phyloP scores from a whole-genome alignment of 208 protist genomes.

The Acanthamoeba polyphaga region DNA sequence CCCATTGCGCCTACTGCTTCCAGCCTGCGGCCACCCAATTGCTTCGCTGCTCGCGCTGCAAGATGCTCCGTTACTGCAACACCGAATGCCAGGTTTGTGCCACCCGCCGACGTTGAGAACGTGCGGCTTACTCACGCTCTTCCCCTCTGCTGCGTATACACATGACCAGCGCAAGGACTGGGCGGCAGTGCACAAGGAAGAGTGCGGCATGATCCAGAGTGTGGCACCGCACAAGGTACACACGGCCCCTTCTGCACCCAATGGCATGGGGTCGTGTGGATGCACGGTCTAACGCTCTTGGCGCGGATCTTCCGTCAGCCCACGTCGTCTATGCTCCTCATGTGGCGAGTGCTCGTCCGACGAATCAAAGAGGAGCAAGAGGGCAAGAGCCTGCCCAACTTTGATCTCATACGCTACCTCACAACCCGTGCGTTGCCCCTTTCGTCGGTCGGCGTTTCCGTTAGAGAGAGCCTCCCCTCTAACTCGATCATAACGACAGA shows the following conservation, averaged over 20 bases:
- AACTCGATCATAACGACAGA: not conserved
- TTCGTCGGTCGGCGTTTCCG: not conserved
- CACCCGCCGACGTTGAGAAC: not conserved
- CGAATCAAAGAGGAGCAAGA: conserved; percentile 34
- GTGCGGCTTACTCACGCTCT: not conserved
- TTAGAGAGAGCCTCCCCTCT: too few species aligned
- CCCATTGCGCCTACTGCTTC: conserved; percentile 3
- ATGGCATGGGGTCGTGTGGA: not conserved
- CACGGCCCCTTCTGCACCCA: not conserved
- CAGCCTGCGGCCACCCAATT: not conserved
- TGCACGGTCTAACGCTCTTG: too few species aligned
- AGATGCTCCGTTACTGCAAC: conserved; percentile 27
- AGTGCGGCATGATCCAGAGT: conserved; percentile 51
- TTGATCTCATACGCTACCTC: conserved; percentile 27
- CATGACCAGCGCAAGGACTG: conserved; percentile 44
- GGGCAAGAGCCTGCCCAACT: conserved; percentile 26
- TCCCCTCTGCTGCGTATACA: not conserved
- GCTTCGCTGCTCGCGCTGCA: conserved; percentile 39
- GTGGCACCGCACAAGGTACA: conserved; percentile 10
- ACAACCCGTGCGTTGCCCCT: not conserved
- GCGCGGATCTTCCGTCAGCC: not conserved
- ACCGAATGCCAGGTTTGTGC: conserved; percentile 18
- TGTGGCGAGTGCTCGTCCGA: conserved; percentile 22
- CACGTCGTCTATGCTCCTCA: conserved; percentile 31
- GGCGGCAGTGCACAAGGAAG: conserved; percentile 22